phyloP scores from a whole-genome alignment of 441 rosid genomes.

The Arabidopsis lyrata region DNA sequence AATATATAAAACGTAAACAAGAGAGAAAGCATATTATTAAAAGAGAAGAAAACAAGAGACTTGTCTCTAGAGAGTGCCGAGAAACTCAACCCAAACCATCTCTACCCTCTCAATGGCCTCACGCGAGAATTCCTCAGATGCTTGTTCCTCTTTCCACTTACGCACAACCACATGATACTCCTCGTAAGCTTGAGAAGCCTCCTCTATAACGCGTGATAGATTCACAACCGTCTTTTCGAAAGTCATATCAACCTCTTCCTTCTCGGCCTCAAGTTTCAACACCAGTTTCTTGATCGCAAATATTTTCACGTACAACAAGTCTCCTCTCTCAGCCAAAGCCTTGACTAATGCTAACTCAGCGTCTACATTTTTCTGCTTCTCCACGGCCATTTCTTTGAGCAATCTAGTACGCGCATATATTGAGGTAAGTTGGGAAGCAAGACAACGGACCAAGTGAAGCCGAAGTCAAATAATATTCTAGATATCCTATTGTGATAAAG shows the following conservation, averaged over 20 bases:
- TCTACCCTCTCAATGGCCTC: conserved; percentile 32
- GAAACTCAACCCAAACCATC: conserved; percentile 31
- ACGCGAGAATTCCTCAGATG: neutral
- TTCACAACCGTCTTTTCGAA: conserved; percentile 6
- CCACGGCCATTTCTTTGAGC: neutral
- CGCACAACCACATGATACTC: conserved; percentile 27
- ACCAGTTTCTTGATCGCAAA: conserved; percentile 17
- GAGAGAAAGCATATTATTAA: neutral
- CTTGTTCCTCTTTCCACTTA: conserved; percentile 29
- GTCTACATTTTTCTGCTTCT: conserved; percentile 8
- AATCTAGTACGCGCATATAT: neutral
- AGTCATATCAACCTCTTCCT: neutral
- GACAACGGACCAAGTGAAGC: too few species aligned
- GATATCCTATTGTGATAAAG: too few species aligned
- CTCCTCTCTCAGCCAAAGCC: conserved; percentile 31
- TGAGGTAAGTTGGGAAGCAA: too few species aligned
- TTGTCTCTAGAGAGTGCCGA: neutral
- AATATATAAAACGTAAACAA: neutral
- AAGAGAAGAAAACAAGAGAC: neutral
- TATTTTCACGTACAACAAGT: conserved; percentile 20
- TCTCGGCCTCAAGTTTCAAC: conserved; percentile 34
- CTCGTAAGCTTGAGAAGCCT: conserved; percentile 25
- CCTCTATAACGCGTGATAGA: conserved; percentile 23
- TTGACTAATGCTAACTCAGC: conserved; percentile 10
- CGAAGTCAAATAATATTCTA: too few species aligned